A percentile compares a stretch with the other conserved stretches of the same genome.
Conservation (phyloP, 345 rosid species). For the Eucalyptus decipiens region DNA sequence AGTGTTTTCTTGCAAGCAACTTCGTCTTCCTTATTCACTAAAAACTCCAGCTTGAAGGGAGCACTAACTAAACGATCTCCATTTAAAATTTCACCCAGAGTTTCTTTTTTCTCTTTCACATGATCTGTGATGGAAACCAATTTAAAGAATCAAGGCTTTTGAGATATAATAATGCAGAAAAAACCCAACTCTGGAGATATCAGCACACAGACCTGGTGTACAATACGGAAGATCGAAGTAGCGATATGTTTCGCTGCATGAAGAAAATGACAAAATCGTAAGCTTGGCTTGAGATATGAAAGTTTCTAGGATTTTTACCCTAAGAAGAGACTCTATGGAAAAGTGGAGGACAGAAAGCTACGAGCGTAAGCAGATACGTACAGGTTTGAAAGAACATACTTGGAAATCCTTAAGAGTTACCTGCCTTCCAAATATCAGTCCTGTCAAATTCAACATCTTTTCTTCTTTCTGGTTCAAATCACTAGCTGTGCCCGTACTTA, state of each 20-base stretch:
- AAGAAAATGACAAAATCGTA: background rate
- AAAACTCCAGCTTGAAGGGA: background rate
- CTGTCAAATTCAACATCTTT: no score
- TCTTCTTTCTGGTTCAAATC: no score
- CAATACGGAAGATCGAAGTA: conserved; percentile 50
- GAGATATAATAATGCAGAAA: no score
- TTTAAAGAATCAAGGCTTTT: background rate
- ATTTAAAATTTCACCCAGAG: conserved; percentile 1
- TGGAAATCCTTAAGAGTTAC: background rate
- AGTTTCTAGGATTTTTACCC: background rate
- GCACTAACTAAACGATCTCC: conserved; percentile 1
- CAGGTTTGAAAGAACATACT: background rate
- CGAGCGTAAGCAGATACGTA: background rate
- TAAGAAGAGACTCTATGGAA: background rate
- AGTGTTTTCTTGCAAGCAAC: no score
- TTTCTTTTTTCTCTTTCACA: background rate
- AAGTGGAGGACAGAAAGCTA: background rate
- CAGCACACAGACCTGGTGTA: conserved; percentile 4
- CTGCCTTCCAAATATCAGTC: background rate
- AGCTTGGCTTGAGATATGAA: background rate
- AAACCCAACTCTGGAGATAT: background rate
- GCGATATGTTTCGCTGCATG: conserved; percentile 71
- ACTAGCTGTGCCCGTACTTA: background rate
- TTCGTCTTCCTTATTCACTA: no score
- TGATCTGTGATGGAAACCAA: background rate